Percentiles rank a stretch among this genome's conserved stretches.
Conservation (phyloP, 148 eudicot genomes). For the Agrostemma githago region DNA sequence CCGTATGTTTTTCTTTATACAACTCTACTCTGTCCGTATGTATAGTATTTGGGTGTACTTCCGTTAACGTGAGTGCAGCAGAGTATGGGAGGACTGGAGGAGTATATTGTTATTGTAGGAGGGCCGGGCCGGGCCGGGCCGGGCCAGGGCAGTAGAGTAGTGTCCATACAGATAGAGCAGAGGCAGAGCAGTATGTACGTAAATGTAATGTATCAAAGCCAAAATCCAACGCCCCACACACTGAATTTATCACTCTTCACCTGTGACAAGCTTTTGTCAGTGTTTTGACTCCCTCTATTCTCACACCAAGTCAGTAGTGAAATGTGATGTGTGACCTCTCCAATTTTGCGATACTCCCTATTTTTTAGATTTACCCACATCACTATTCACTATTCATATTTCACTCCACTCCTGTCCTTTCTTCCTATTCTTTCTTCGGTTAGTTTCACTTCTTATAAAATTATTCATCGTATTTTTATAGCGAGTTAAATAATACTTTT, state of each 20-base stretch:
- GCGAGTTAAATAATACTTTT: too few species aligned
- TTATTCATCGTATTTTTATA: too few species aligned
- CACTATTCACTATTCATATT: not conserved
- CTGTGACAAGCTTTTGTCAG: slow-evolving; percentile 36
- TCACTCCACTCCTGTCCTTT: not conserved
- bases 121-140: too few species aligned
- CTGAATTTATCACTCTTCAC: not conserved
- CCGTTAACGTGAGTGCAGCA: too few species aligned
- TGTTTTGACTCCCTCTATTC: slow-evolving; percentile 68
- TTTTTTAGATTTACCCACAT: slow-evolving; percentile 13
- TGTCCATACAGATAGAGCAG: not conserved
- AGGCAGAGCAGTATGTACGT: not conserved
- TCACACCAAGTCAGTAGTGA: slow-evolving; percentile 23
- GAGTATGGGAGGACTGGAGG: too few species aligned
- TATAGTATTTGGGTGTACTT: too few species aligned
- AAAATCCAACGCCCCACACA: slow-evolving; percentile 24
- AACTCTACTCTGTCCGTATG: too few species aligned
- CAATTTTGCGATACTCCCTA: slow-evolving; percentile 3
- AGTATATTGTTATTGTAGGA: too few species aligned
- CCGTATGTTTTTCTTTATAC: too few species aligned
- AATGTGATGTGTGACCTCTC: slow-evolving; percentile 24
- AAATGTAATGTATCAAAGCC: slow-evolving; percentile 7
- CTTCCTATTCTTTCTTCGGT: not conserved
- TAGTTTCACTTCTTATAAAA: too few species aligned
- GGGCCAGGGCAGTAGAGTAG: not conserved